Percentiles rank a stretch among this genome's conserved stretches.
These are phyloP conservation scores for Eucalyptus pauciflora DNA, from an alignment of 345 rosid genomes.

Conservation along the genomic window DNA sequence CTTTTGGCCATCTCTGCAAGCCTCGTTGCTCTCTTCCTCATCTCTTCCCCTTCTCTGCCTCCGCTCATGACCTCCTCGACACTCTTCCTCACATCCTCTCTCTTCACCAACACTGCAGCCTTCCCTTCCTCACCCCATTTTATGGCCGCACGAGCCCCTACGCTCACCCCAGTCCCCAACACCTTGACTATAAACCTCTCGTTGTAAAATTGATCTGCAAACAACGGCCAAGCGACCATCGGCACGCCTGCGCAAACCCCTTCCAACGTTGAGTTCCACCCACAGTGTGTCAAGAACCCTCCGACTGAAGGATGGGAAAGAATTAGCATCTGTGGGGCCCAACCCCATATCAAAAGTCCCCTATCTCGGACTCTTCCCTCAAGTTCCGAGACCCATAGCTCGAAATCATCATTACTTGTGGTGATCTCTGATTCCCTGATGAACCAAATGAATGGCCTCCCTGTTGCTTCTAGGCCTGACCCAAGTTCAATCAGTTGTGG, in stretches of 20 bases:
- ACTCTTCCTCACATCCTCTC: slow-evolving; percentile 1
- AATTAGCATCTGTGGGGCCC: slow-evolving; percentile 25
- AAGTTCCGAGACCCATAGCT: slow-evolving; percentile 2
- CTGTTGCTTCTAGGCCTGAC: slow-evolving; percentile 11
- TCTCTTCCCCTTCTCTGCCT: slow-evolving; percentile 4
- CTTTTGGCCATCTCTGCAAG: slow-evolving; percentile 3
- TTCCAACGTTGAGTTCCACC: slow-evolving; percentile 21
- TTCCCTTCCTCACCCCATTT: slow-evolving; percentile 6
- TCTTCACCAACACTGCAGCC: slow-evolving; percentile 2
- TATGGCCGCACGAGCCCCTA: not conserved
- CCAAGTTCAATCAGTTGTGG: slow-evolving; percentile 18
- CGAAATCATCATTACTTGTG: not conserved
- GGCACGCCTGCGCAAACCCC: slow-evolving; percentile 8
- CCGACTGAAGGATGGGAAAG: slow-evolving; percentile 18
- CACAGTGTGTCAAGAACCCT: slow-evolving; percentile 22
- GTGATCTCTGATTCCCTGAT: not conserved
- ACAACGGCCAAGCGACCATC: slow-evolving; percentile 18
- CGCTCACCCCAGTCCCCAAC: slow-evolving; percentile 1
- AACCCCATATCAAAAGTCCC: slow-evolving; percentile 10
- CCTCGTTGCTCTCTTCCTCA: slow-evolving; percentile 8
- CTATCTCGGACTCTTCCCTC: slow-evolving; percentile 9
- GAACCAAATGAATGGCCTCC: slow-evolving; percentile 14
- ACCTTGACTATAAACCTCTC: slow-evolving; percentile 12
- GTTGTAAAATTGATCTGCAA: slow-evolving; percentile 14
- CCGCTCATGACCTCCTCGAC: slow-evolving; percentile 3